Conservation (phyloP, 768 basidiomycete genomes). For the Boletellus ananas region DNA sequence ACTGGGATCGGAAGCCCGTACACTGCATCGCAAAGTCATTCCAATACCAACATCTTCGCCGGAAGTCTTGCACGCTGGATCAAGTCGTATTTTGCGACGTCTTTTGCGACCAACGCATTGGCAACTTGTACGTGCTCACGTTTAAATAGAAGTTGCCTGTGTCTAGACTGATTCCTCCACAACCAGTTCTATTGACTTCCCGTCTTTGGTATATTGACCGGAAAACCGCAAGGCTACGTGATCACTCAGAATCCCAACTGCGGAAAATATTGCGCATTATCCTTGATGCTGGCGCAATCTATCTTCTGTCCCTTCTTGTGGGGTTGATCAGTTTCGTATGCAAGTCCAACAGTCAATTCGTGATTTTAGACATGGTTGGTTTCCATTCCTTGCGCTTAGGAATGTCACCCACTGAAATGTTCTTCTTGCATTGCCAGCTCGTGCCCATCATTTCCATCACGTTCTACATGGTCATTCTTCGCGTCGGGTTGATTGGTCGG, state of each 20-base stretch:
- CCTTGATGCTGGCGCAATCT: constrained; percentile 34
- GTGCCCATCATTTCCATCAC: not conserved
- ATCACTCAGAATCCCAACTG: not conserved
- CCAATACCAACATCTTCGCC: not conserved
- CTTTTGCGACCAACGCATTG: constrained; percentile 6
- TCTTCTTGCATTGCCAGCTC: not conserved
- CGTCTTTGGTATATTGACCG: constrained; percentile 27
- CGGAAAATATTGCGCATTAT: constrained; percentile 21
- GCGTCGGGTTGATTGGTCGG: not conserved
- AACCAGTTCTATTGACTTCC: constrained; percentile 21
- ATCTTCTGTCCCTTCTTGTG: constrained; percentile 31
- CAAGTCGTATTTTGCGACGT: constrained; percentile 1
- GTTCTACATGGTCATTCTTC: not conserved
- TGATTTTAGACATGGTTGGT: constrained; percentile 11
- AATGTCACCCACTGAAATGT: not conserved
- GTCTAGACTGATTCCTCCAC: no score
- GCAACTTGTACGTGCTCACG: constrained; percentile 5
- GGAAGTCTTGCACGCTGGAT: constrained; percentile 3
- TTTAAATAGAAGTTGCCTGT: not conserved
- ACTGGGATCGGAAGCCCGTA: not conserved
- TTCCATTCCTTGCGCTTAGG: not conserved
- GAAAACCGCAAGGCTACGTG: constrained; percentile 14
- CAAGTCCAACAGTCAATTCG: constrained; percentile 27
- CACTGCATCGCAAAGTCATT: not conserved
- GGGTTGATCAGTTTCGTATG: constrained; percentile 28